A percentile compares a stretch with the other conserved stretches of the same genome.
Conservation (phyloP, 129 eudicot genomes). For the Gnaphalium uliginosum region DNA sequence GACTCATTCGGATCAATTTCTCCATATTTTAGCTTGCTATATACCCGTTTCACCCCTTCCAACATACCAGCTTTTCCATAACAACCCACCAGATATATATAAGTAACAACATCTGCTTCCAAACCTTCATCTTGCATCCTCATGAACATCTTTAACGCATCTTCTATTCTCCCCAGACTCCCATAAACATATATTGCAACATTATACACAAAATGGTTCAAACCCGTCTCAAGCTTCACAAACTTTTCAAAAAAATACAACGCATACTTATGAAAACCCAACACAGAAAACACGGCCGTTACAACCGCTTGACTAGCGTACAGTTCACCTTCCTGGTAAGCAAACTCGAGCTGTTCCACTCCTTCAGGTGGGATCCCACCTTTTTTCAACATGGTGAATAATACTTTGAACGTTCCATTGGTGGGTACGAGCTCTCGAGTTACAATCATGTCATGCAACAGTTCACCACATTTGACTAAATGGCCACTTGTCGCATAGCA, state of each 20-base stretch:
- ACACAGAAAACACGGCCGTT: slow-evolving; percentile 54
- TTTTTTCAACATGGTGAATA: slow-evolving; percentile 65
- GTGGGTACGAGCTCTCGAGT: slow-evolving; percentile 47
- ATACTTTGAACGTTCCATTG: slow-evolving; percentile 56
- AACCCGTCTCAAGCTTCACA: slow-evolving; percentile 28
- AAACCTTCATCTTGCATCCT: slow-evolving; percentile 82
- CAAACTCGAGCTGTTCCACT: slow-evolving; percentile 58
- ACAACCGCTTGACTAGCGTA: slow-evolving; percentile 57
- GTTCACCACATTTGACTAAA: slow-evolving; percentile 60
- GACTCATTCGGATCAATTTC: slow-evolving; percentile 60
- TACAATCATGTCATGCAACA: slow-evolving; percentile 62
- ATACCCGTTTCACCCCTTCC: slow-evolving; percentile 71
- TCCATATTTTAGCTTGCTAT: slow-evolving; percentile 52
- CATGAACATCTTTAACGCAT: slow-evolving; percentile 68
- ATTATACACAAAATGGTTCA: slow-evolving; percentile 55
- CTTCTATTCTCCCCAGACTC: slow-evolving; percentile 48
- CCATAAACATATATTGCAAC: slow-evolving; percentile 65
- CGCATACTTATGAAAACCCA: slow-evolving; percentile 57
- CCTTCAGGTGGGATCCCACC: slow-evolving; percentile 61
- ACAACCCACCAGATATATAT: slow-evolving; percentile 64
- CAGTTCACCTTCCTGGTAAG: slow-evolving; percentile 55
- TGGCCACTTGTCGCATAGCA: slow-evolving; percentile 69
- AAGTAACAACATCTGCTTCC: slow-evolving; percentile 66
- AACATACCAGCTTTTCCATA: slow-evolving; percentile 73
- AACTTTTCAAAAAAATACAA: slow-evolving; percentile 48